These are phyloP conservation scores for Xylariaceae sp. DNA, from an alignment of 2,329 filamentous ascomycete species.

Conservation along the genomic window DNA sequence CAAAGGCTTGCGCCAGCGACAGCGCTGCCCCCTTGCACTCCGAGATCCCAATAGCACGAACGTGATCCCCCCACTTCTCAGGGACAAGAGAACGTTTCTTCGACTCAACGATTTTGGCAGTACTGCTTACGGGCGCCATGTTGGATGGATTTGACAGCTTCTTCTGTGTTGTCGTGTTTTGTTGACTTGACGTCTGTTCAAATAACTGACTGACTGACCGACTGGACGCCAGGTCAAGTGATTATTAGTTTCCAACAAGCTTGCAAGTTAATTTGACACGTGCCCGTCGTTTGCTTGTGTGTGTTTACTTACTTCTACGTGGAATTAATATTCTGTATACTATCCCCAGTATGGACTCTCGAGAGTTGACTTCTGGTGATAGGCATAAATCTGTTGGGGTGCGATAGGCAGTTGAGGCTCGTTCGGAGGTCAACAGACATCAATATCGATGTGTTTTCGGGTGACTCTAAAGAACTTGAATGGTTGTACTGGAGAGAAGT, in stretches of 20 bases:
- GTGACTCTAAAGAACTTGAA: constrained; percentile 22
- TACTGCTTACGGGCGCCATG: constrained; percentile 40
- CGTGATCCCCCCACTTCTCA: constrained; percentile 47
- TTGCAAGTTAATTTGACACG: background rate
- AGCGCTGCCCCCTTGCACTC: constrained; percentile 68
- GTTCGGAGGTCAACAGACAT: constrained; percentile 56
- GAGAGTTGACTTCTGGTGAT: constrained; percentile 52
- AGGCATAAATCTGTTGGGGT: constrained; percentile 54
- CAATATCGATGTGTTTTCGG: constrained; percentile 41
- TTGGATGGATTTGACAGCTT: constrained; percentile 28
- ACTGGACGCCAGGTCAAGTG: constrained; percentile 4
- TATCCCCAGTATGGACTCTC: constrained; percentile 51
- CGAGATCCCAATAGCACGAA: constrained; percentile 58
- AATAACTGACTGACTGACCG: background rate
- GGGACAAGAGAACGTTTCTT: constrained; percentile 46
- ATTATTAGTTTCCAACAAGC: constrained; percentile 1
- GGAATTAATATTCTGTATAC: constrained; percentile 48
- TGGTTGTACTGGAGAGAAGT: constrained; percentile 15
- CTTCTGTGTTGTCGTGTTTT: constrained; percentile 16
- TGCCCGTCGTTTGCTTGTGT: background rate
- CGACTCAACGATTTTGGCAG: constrained; percentile 25
- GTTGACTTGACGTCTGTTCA: background rate
- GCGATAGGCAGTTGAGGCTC: constrained; percentile 51
- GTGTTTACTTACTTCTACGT: constrained; percentile 29
- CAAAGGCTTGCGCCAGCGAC: constrained; percentile 73